phyloP scores from a whole-genome alignment of 208 protist genomes.

The Acanthamoeba lenticulata region DNA sequence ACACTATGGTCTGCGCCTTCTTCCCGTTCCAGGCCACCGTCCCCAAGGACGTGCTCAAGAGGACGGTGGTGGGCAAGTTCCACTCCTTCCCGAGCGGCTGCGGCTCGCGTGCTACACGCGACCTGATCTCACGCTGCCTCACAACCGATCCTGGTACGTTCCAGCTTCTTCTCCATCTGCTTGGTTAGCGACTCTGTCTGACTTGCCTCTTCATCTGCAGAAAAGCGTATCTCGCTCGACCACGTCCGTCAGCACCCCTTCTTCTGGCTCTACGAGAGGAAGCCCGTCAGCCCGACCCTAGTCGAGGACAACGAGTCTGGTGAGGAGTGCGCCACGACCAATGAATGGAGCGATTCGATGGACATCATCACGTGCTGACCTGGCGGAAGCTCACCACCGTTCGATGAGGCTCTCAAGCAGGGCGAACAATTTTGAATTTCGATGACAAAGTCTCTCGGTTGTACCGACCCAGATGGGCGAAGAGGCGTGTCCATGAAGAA shows the following conservation, averaged over 20 bases:
- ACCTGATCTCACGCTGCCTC: constrained; percentile 28
- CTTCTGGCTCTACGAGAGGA: constrained; percentile 30
- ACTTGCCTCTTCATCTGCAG: not conserved
- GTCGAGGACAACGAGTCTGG: constrained; percentile 45
- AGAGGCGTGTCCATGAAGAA: too few relatives aligned
- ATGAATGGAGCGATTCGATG: not conserved
- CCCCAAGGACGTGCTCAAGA: constrained; percentile 2
- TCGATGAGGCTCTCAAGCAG: too few relatives aligned
- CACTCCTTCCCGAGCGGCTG: constrained; percentile 47
- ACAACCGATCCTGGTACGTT: not conserved
- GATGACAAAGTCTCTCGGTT: too few relatives aligned
- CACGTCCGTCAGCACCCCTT: constrained; percentile 48
- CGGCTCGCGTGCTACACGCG: not conserved
- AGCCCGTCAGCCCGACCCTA: not conserved
- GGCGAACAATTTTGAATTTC: too few relatives aligned
- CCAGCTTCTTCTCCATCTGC: not conserved
- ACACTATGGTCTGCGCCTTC: constrained; percentile 96
- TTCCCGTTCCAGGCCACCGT: constrained; percentile 91
- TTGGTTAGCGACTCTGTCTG: not conserved
- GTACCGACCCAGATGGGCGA: too few relatives aligned
- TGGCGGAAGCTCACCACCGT: too few relatives aligned
- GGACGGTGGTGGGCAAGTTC: not conserved
- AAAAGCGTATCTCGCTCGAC: not conserved
- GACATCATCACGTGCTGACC: constrained; percentile 1
- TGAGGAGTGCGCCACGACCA: not conserved